Conservation (phyloP, 306 rosid genomes). For the Erythrophleum fordii region DNA sequence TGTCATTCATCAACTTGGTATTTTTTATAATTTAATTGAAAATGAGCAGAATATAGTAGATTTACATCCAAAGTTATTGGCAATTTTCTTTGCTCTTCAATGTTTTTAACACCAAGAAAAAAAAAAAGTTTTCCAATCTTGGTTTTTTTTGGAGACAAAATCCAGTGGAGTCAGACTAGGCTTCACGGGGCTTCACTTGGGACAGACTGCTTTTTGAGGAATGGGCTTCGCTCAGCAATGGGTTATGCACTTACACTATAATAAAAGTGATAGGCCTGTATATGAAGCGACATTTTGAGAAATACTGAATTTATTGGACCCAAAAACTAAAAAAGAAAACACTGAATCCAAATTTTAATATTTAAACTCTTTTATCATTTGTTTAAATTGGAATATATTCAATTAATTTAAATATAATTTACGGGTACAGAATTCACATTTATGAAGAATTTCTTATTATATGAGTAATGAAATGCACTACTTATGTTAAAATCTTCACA, state of each 20-base stretch:
- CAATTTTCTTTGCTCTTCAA: neutral
- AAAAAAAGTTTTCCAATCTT: neutral
- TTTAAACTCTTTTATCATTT: neutral
- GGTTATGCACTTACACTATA: too few relatives aligned
- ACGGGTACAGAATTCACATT: neutral
- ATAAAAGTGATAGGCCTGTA: too few relatives aligned
- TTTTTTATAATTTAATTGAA: constrained; percentile 17
- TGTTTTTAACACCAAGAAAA: neutral
- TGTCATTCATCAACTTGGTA: constrained; percentile 19
- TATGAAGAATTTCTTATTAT: neutral
- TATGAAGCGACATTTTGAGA: too few relatives aligned
- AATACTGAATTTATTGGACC: too few relatives aligned
- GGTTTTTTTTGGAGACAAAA: neutral
- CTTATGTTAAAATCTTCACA: neutral
- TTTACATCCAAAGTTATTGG: constrained; percentile 4
- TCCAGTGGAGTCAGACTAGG: neutral
- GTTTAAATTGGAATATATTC: neutral
- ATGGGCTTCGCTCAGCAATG: neutral
- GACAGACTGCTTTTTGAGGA: neutral
- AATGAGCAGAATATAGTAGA: constrained; percentile 15
- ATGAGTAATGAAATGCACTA: neutral
- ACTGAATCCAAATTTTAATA: too few relatives aligned
- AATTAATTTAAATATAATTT: too few relatives aligned
- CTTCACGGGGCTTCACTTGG: neutral
- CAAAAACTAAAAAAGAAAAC: too few relatives aligned